These are phyloP conservation scores for Leucocoprinus leucothites DNA, from an alignment of 768 basidiomycete species.

Conservation along the genomic window DNA sequence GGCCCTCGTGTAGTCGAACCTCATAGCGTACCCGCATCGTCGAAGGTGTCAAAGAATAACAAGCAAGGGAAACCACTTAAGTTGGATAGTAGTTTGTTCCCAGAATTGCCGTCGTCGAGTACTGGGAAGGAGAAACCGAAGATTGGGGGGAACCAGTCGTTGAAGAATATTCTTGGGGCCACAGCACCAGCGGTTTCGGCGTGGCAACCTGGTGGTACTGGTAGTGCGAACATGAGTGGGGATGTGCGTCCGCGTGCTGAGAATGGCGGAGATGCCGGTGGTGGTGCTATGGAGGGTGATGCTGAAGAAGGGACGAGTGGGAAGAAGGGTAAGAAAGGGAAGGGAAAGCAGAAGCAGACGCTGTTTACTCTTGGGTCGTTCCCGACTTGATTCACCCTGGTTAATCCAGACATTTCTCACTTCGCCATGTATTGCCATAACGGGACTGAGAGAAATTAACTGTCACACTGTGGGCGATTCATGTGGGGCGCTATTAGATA, in stretches of 20 bases:
- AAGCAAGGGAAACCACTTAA: constrained; percentile 32
- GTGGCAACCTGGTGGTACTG: constrained; percentile 32
- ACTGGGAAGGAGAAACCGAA: constrained; percentile 39
- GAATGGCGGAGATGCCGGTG: constrained; percentile 31
- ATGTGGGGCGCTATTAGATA: no score
- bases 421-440: no score
- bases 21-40: constrained; percentile 15
- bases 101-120: constrained; percentile 55
- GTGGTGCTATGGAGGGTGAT: constrained; percentile 48
- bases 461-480: no score
- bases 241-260: no score
- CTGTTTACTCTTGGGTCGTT: constrained; percentile 65
- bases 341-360: constrained; percentile 83
- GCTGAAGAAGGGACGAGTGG: constrained; percentile 14
- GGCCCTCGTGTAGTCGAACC: constrained; percentile 13
- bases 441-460: no score
- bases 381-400: constrained; percentile 36
- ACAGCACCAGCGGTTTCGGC: constrained; percentile 32
- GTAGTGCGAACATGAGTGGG: constrained; percentile 10
- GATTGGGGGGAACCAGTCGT: constrained; percentile 61
- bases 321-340: constrained; percentile 67
- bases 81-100: constrained; percentile 60
- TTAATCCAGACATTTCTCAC: no score
- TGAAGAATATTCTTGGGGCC: constrained; percentile 64
- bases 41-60: constrained; percentile 7